Percentiles rank a stretch among this genome's conserved stretches.
Conservation (phyloP, 495 filamentous ascomycete genomes). For the Saxophila tyrrhenica region DNA sequence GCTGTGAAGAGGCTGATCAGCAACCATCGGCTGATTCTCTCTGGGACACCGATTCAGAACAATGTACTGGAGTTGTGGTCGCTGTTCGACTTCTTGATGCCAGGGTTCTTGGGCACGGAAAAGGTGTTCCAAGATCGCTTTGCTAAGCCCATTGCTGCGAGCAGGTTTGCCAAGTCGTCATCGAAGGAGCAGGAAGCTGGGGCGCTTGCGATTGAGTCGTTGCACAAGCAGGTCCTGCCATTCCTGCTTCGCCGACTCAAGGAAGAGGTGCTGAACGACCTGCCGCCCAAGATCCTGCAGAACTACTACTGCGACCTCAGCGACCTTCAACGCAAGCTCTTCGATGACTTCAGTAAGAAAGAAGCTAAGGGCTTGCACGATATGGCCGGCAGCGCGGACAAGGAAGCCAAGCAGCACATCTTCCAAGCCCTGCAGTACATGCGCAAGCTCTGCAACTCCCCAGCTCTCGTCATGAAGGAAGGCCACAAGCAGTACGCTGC, state of each 20-base stretch:
- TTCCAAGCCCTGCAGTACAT: slow-evolving; percentile 99
- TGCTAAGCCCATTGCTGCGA: slow-evolving; percentile 91
- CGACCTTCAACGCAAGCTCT: slow-evolving; percentile 86
- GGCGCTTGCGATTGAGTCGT: slow-evolving; percentile 85
- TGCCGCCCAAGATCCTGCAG: slow-evolving; percentile 96
- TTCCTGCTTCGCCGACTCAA: slow-evolving; percentile 95
- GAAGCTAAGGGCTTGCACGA: slow-evolving; percentile 73
- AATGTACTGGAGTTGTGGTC: slow-evolving; percentile 98
- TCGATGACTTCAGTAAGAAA: slow-evolving; percentile 90
- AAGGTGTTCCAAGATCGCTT: slow-evolving; percentile 97
- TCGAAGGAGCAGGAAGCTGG: slow-evolving; percentile 98
- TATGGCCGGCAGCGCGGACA: slow-evolving; percentile 66
- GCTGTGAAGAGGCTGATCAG: slow-evolving; percentile 80
- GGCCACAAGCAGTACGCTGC: slow-evolving; percentile 83
- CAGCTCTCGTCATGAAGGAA: slow-evolving; percentile 87
- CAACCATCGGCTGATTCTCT: slow-evolving; percentile 91
- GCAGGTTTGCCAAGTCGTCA: slow-evolving; percentile 87
- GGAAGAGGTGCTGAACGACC: slow-evolving; percentile 91
- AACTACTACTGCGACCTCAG: slow-evolving; percentile 99
- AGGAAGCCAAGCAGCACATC: slow-evolving; percentile 92
- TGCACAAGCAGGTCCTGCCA: slow-evolving; percentile 95
- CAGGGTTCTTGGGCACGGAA: slow-evolving; percentile 93
- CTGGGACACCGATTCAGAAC: slow-evolving; percentile 96
- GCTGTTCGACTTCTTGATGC: slow-evolving; percentile 97
- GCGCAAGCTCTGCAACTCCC: slow-evolving; percentile 97